phyloP scores from a whole-genome alignment of 352 stramenopile species.

The Globisporangium polare region DNA sequence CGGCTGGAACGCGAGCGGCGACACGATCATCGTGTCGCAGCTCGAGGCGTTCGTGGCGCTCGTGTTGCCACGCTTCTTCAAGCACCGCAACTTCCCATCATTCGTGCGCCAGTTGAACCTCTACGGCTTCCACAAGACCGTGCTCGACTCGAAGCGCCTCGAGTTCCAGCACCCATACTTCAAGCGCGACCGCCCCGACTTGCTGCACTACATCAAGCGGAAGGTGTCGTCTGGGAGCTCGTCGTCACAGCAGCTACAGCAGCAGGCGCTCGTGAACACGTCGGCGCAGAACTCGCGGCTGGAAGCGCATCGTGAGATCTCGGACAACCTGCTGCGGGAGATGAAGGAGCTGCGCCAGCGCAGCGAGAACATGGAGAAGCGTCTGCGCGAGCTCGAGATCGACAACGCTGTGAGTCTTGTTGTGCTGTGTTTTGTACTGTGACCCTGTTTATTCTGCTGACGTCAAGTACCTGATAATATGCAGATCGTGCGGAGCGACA shows the following conservation, averaged over 20 bases:
- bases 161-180: conserved; percentile 94
- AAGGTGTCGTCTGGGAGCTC: conserved; percentile 66
- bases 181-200: conserved; percentile 77
- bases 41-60: conserved; percentile 77
- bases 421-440: background rate
- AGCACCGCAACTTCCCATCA: conserved; percentile 92
- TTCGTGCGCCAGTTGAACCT: conserved; percentile 94
- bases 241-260: conserved; percentile 28
- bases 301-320: conserved; percentile 73
- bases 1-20: conserved; percentile 87
- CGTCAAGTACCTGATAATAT: background rate
- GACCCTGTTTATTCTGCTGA: background rate
- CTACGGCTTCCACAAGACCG: conserved; percentile 92
- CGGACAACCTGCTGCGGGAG: conserved; percentile 71
- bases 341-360: conserved; percentile 81
- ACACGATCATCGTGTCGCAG: conserved; percentile 92
- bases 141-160: conserved; percentile 89
- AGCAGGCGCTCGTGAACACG: conserved; percentile 41
- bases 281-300: conserved; percentile 56
- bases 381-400: conserved; percentile 77
- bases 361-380: conserved; percentile 88
- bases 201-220: conserved; percentile 87
- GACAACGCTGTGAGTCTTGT: conserved; percentile 65
- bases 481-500: conserved; percentile 84
- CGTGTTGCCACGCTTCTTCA: conserved; percentile 89